A percentile compares a stretch with the other conserved stretches of the same genome.
Evolutionary conservation across 306 rosid species (phyloP).

Genomic region (Fagus crenata): DNA sequence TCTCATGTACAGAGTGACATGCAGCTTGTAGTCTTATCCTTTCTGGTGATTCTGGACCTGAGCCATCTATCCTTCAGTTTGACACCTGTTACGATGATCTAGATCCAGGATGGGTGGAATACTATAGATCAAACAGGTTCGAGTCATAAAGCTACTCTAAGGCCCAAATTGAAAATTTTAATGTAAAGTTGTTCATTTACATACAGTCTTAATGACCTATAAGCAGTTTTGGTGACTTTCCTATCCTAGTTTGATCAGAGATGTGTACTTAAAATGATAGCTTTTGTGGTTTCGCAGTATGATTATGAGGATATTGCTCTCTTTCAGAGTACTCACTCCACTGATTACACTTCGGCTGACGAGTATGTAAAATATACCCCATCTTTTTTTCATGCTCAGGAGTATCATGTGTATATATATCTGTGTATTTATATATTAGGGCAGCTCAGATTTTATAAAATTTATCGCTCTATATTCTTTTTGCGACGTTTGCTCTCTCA

Average conservation of each 20-base stretch:
- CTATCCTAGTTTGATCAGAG: conserved; percentile 10
- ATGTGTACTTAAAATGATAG: conserved; percentile 12
- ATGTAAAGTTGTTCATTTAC: neutral
- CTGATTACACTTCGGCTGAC: conserved; percentile 37
- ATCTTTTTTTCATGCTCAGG: neutral
- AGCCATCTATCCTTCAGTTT: neutral
- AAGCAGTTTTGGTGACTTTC: neutral
- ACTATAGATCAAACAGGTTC: neutral
- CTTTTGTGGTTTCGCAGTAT: conserved; percentile 44
- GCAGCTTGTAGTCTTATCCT: neutral
- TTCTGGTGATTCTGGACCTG: neutral
- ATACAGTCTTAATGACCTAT: neutral
- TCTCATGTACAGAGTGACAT: neutral
- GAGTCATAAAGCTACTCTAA: neutral
- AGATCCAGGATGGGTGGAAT: conserved; percentile 1
- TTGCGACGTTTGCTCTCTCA: neutral
- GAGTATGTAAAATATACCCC: conserved; percentile 45
- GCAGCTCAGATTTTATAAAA: conserved; percentile 18
- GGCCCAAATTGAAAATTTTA: neutral
- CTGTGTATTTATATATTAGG: neutral
- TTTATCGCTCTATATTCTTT: conserved; percentile 14
- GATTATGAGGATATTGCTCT: conserved; percentile 39
- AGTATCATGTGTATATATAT: neutral
- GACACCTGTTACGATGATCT: neutral
- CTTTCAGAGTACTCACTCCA: conserved; percentile 28